Percentiles rank a stretch among this genome's conserved stretches.
Conservation (phyloP, 345 rosid genomes). For the Pistacia atlantica region DNA sequence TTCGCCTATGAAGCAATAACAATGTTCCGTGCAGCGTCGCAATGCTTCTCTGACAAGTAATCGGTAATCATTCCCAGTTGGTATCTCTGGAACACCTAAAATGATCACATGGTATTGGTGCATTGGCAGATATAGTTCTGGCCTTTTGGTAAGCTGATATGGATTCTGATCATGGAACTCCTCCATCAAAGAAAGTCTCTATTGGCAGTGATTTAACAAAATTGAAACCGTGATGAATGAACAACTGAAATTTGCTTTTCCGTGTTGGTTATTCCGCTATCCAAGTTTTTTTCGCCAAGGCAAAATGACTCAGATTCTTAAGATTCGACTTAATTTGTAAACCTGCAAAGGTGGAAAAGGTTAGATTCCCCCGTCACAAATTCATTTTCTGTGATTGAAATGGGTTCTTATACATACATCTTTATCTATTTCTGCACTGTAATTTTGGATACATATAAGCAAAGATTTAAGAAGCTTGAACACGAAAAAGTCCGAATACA, state of each 20-base stretch:
- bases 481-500: background rate
- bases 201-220: background rate
- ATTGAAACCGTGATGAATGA: background rate
- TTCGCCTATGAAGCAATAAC: background rate
- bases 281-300: background rate
- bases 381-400: background rate
- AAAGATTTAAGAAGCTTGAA: background rate
- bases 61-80: background rate
- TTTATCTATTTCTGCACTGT: background rate
- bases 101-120: background rate
- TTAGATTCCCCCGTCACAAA: slow-evolving; percentile 2
- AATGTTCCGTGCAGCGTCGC: too few species aligned
- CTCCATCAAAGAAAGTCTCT: background rate
- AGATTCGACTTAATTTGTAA: slow-evolving; percentile 66
- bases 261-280: background rate
- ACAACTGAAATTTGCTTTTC: background rate
- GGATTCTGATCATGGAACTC: background rate
- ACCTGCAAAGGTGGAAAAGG: slow-evolving; percentile 42
- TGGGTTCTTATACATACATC: background rate
- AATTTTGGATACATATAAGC: background rate
- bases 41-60: background rate
- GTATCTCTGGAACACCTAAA: background rate
- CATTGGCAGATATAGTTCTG: background rate
- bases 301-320: slow-evolving; percentile 45
- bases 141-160: background rate